Evolutionary conservation across 2,329 filamentous ascomycete genomes (phyloP), one percentile per base, ranked within the genome.

Genomic region (Cryphonectria radicalis): DNA sequence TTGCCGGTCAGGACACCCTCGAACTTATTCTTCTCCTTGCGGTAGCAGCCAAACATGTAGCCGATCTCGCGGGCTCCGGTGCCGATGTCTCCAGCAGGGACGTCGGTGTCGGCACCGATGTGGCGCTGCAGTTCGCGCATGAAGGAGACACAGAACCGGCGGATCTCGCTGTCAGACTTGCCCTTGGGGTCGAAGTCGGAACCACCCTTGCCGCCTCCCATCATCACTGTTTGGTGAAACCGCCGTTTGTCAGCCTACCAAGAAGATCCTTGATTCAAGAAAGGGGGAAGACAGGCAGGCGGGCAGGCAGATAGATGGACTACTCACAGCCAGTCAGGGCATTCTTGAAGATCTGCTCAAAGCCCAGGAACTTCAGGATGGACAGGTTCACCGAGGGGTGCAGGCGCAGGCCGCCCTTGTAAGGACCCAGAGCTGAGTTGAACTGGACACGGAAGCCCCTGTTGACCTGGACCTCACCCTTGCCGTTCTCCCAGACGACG

Each of bases 261-360:
- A 19, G 32, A 32, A 17, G 4, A 4, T 7, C 17, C 7, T n/a
- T 19, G 25, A 2, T 19, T 22, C 43, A 22, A 28, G n/a, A 17
- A 13, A 13, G 32, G 6, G 19, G 57, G 2, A 3, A 28, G 28
- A 17, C 7, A 25, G 17, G 59, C 28, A 22, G 17, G n/a, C 17
- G 5, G 28, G 32, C 19, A 40, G 7, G 28, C 17, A 37, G 7
- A 40, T 10, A 6, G 32, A 62, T 13, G 55, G 4, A n/a, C 2
- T 17, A 90, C 93, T 87, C 86, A 95, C 92, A 85, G 80, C 96
- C 96, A 74, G 96, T 98, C 77, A 98, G 87, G 76, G 96, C 96
- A 93, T 98, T 98, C 90, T 98, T 98, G 89, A 98, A 98, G 85
- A 95, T 97, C 87, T 98, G 96, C 90, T 99, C 96, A 79, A 98